Conservation (phyloP, 225 moss, liverwort and hornwort genomes). For the Thuidium tamariscinum region DNA sequence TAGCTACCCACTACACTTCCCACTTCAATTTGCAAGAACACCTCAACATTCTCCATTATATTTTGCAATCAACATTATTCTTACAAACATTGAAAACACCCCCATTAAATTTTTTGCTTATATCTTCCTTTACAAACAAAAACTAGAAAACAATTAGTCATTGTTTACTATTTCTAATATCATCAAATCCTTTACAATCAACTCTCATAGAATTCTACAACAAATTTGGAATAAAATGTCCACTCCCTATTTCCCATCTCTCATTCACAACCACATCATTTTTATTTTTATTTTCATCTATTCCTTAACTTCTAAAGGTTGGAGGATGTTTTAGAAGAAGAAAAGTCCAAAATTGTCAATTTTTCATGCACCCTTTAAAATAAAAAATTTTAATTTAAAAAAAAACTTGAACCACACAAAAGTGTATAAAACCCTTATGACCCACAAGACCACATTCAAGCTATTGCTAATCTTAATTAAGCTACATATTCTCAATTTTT, state of each 20-base stretch:
- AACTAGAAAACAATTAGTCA: background rate
- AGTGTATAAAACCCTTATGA: too few species aligned
- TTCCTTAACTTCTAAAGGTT: too few species aligned
- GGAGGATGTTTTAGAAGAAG: too few species aligned
- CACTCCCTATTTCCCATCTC: background rate
- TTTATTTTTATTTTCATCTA: background rate
- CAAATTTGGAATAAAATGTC: background rate
- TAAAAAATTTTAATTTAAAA: too few species aligned
- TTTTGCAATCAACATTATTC: accelerated
- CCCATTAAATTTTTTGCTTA: background rate
- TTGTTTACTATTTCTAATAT: background rate
- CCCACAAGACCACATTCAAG: too few species aligned
- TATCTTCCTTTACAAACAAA: background rate
- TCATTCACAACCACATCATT: background rate
- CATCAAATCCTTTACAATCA: background rate
- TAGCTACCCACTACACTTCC: background rate
- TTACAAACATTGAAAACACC: background rate
- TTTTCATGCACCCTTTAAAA: too few species aligned
- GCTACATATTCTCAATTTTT: too few species aligned
- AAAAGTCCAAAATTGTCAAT: too few species aligned
- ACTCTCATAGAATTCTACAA: background rate
- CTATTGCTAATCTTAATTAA: too few species aligned
- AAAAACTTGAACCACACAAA: too few species aligned
- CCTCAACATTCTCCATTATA: background rate
- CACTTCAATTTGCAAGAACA: accelerated